Percentiles rank a stretch among this genome's conserved stretches.
phyloP scores from a whole-genome alignment of 129 eudicot genomes.

The Artemisia tridentata region DNA sequence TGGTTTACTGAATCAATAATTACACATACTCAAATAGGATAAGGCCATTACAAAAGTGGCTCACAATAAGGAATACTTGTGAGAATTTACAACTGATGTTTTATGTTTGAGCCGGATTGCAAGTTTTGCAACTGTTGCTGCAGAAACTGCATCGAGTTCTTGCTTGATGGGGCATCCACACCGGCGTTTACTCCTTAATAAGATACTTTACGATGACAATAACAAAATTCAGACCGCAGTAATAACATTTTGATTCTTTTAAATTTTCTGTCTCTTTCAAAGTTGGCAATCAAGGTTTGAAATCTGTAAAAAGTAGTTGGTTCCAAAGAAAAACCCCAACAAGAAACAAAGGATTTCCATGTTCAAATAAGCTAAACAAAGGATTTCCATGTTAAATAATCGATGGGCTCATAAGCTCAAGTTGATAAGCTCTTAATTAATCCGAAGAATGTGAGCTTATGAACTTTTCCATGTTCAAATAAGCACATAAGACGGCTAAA shows the following conservation, averaged over 20 bases:
- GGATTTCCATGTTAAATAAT: no score
- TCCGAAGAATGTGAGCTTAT: no score
- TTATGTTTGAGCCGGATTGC: no score
- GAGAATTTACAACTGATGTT: no score
- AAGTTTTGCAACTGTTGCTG: no score
- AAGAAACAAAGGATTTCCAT: conserved; percentile 26
- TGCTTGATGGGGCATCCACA: no score
- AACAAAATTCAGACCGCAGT: background rate
- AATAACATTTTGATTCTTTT: background rate
- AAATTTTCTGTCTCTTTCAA: conserved; percentile 6
- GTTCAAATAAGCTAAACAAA: no score
- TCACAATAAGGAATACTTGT: background rate
- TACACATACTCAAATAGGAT: background rate
- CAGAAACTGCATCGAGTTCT: no score
- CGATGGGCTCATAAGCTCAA: no score
- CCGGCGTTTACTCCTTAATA: no score
- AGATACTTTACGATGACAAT: background rate
- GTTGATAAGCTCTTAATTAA: no score
- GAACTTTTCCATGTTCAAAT: no score
- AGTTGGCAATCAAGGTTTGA: conserved; percentile 22
- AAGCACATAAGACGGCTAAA: background rate
- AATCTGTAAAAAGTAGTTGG: conserved; percentile 14
- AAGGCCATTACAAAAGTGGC: background rate
- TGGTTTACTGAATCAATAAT: background rate
- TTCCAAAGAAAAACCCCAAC: conserved; percentile 28